Evolutionary conservation across 345 rosid genomes (phyloP).

Genomic region (Linum usitatissimum): DNA sequence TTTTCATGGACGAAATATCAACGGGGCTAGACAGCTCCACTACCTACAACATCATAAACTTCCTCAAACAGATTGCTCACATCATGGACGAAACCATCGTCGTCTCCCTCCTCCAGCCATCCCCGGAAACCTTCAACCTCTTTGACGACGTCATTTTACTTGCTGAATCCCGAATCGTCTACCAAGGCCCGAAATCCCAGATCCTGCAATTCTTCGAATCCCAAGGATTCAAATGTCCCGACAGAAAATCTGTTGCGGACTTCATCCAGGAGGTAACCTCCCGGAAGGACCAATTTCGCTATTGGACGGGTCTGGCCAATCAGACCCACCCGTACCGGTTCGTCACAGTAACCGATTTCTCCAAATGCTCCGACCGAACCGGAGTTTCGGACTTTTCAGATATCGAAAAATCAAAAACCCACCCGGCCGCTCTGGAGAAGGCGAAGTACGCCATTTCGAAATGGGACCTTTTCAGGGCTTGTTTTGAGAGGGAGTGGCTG

Average conservation of each 20-base stretch:
- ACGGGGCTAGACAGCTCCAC: slow-evolving; percentile 59
- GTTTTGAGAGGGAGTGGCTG: slow-evolving; percentile 46
- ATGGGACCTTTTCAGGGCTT: slow-evolving; percentile 52
- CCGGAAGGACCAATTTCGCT: slow-evolving; percentile 46
- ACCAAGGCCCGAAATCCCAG: slow-evolving; percentile 44
- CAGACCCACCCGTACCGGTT: slow-evolving; percentile 28
- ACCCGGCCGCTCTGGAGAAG: slow-evolving; percentile 45
- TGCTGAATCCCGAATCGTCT: slow-evolving; percentile 47
- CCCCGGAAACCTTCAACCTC: slow-evolving; percentile 52
- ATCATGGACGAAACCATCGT: slow-evolving; percentile 49
- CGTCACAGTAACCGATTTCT: slow-evolving; percentile 32
- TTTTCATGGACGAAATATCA: slow-evolving; percentile 60
- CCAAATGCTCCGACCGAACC: slow-evolving; percentile 7
- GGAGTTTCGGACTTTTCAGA: slow-evolving; percentile 27
- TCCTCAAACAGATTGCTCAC: slow-evolving; percentile 53
- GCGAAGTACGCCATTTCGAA: slow-evolving; percentile 43
- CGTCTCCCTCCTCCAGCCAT: slow-evolving; percentile 52
- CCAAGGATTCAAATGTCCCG: slow-evolving; percentile 46
- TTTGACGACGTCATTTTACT: slow-evolving; percentile 52
- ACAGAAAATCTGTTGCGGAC: slow-evolving; percentile 52
- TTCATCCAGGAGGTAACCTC: slow-evolving; percentile 58
- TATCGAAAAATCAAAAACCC: slow-evolving; percentile 31
- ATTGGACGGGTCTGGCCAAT: slow-evolving; percentile 25
- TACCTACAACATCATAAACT: slow-evolving; percentile 43
- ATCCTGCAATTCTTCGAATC: slow-evolving; percentile 42